Percentiles rank a stretch among this genome's conserved stretches.
Conservation (phyloP, 2,329 filamentous ascomycete species). For the Venturia carpophila region DNA sequence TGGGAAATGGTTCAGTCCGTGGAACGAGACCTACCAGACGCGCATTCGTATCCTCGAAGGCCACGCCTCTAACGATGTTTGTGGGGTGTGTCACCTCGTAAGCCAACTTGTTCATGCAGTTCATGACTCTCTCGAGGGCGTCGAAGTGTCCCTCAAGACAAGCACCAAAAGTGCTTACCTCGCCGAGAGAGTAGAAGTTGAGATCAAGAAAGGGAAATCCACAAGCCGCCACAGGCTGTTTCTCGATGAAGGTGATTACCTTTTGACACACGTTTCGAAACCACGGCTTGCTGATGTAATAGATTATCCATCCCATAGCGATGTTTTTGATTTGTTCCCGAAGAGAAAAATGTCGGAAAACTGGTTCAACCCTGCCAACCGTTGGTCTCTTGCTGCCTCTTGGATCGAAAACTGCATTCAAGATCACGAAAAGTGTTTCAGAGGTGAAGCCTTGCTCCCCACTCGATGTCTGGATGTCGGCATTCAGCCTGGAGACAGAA, state of each 20-base stretch:
- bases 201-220: neutral
- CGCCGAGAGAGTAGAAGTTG: neutral
- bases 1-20: neutral
- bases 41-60: neutral
- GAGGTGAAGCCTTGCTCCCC: neutral
- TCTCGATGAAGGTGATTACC: neutral
- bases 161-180: neutral
- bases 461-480: slow-evolving; percentile 1
- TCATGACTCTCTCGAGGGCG: neutral
- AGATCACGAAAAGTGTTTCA: neutral
- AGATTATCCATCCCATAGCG: neutral
- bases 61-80: neutral
- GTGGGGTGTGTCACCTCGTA: neutral
- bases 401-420: neutral
- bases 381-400: neutral
- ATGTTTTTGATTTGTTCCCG: neutral
- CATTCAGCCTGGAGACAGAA: neutral
- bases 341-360: neutral
- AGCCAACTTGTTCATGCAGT: neutral
- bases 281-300: neutral
- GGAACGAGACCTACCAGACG: neutral
- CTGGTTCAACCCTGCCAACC: neutral
- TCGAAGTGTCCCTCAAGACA: neutral
- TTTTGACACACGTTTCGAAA: neutral
- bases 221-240: neutral